Conservation (phyloP, 805 yeast species). For the Candida incommunis region DNA sequence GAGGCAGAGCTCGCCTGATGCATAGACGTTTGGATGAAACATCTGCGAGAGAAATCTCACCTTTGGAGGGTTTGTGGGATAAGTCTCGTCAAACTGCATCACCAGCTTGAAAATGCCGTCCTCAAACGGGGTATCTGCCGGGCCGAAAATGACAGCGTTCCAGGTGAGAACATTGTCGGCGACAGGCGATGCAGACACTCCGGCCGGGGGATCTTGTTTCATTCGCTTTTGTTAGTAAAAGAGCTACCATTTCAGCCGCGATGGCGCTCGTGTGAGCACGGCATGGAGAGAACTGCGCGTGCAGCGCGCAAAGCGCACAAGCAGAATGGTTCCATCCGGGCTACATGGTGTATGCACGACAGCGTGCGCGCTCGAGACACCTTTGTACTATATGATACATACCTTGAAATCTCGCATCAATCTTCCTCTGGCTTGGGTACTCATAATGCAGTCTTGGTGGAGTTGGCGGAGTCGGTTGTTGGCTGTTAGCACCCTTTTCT, state of each 20-base stretch:
- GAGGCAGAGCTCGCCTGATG: constrained; percentile 86
- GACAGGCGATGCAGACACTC: constrained; percentile 92
- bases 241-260: too few relatives aligned
- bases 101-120: constrained; percentile 89
- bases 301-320: too few relatives aligned
- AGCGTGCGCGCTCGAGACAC: too few relatives aligned
- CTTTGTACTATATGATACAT: too few relatives aligned
- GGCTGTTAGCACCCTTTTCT: too few relatives aligned
- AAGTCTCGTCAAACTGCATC: constrained; percentile 88
- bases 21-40: constrained; percentile 98
- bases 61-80: constrained; percentile 92
- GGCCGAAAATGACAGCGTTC: constrained; percentile 97
- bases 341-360: too few relatives aligned
- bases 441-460: constrained; percentile 35
- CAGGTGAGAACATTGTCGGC: constrained; percentile 97
- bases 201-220: constrained; percentile 97
- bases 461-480: too few relatives aligned
- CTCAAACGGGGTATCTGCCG: constrained; percentile 94
- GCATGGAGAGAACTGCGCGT: too few relatives aligned
- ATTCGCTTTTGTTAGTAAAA: constrained; percentile 43
- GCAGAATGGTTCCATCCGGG: too few relatives aligned
- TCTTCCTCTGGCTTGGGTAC: constrained; percentile 97
- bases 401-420: constrained; percentile 96
- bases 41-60: constrained; percentile 85
- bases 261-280: too few relatives aligned